Conservation (phyloP, 257 asterid species). For the Prunella vulgaris region DNA sequence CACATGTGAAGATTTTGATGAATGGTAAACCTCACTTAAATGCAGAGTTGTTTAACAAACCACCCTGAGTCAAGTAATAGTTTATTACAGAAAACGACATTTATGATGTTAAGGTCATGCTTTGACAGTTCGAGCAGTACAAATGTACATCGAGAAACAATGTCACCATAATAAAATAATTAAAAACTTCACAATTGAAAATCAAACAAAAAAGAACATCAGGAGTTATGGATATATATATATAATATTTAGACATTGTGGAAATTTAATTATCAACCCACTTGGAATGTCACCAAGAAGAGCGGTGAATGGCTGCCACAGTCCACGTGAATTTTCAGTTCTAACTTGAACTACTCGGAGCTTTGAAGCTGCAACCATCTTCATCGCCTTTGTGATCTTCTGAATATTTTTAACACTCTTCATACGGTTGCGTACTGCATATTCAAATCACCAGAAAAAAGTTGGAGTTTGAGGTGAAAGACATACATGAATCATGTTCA, state of each 20-base stretch:
- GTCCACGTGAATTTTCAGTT: conserved; percentile 91
- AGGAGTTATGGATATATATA: not conserved
- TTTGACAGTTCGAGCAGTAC: not conserved
- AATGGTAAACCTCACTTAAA: not conserved
- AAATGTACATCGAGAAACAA: not conserved
- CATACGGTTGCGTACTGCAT: conserved; percentile 87
- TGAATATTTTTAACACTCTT: conserved; percentile 93
- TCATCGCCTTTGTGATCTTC: conserved; percentile 98
- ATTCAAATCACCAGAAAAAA: conserved; percentile 4
- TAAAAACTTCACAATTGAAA: not conserved
- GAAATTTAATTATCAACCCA: conserved; percentile 28
- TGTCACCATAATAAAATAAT: not conserved
- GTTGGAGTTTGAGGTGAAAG: not conserved
- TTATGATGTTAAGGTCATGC: not conserved
- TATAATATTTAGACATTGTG: not conserved
- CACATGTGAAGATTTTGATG: not conserved
- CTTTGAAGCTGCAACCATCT: conserved; percentile 99
- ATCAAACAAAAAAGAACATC: not conserved
- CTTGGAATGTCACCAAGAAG: conserved; percentile 96
- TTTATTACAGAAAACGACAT: no score
- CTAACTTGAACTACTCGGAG: conserved; percentile 81
- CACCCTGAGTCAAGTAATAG: not conserved
- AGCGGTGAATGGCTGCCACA: conserved; percentile 99
- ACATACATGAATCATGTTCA: not conserved
- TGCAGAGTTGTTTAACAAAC: not conserved